Conservation (phyloP, 2,329 filamentous ascomycete species). For the Neopestalotiopsis rosae region DNA sequence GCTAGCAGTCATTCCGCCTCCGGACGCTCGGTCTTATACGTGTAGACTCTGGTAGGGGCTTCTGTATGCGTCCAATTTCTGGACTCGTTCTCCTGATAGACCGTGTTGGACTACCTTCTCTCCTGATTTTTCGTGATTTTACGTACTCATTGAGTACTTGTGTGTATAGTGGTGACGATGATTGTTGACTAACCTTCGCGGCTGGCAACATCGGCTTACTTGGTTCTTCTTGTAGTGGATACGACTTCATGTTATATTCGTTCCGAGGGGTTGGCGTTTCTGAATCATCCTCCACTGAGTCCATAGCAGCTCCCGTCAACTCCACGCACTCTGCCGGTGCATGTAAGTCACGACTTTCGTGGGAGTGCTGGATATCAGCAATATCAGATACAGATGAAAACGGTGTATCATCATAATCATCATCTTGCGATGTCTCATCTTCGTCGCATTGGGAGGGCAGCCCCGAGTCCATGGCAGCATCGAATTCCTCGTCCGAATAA, state of each 20-base stretch:
- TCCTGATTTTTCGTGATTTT: slow-evolving; percentile 33
- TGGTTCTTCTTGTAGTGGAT: slow-evolving; percentile 22
- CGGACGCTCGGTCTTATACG: slow-evolving; percentile 48
- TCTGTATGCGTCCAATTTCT: slow-evolving; percentile 54
- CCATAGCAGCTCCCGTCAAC: slow-evolving; percentile 32
- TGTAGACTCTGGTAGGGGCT: slow-evolving; percentile 45
- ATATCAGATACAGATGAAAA: slow-evolving; percentile 52
- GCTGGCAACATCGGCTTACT: not conserved
- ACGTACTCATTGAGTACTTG: slow-evolving; percentile 29
- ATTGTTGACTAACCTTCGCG: slow-evolving; percentile 35
- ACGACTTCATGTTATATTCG: slow-evolving; percentile 39
- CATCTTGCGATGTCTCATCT: slow-evolving; percentile 47
- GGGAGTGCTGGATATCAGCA: slow-evolving; percentile 35
- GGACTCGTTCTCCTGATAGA: slow-evolving; percentile 49
- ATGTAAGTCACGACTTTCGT: slow-evolving; percentile 24
- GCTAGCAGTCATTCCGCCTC: slow-evolving; percentile 42
- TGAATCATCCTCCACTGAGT: slow-evolving; percentile 44
- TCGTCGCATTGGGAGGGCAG: slow-evolving; percentile 45
- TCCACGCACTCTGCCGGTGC: slow-evolving; percentile 29
- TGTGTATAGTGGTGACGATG: slow-evolving; percentile 36
- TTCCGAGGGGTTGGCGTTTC: slow-evolving; percentile 51
- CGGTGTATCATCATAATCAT: slow-evolving; percentile 47
- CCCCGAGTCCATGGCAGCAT: slow-evolving; percentile 38
- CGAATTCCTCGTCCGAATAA: slow-evolving; percentile 57
- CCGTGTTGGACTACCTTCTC: slow-evolving; percentile 40